A percentile compares a stretch with the other conserved stretches of the same genome.
Evolutionary conservation across 2,329 filamentous ascomycete genomes (phyloP).

Genomic region (Chaetoscypha palmicola): DNA sequence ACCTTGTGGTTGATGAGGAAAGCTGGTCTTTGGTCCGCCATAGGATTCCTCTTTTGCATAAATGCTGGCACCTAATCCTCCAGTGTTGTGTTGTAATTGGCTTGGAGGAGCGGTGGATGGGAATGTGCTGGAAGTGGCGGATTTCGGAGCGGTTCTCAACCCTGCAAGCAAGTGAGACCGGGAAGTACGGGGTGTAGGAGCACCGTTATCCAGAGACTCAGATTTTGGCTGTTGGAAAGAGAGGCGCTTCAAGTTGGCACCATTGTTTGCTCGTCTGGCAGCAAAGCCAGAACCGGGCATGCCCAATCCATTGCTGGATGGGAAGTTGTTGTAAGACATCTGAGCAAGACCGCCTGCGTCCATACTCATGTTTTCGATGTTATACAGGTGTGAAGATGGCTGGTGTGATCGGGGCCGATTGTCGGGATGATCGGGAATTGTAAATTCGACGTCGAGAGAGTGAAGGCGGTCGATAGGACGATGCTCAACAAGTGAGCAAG

Average conservation of each 20-base stretch:
- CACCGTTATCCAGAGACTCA: constrained; percentile 59
- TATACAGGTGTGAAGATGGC: constrained; percentile 18
- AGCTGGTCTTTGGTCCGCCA: constrained; percentile 30
- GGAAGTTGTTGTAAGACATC: constrained; percentile 84
- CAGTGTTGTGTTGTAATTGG: constrained; percentile 37
- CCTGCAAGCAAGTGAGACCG: constrained; percentile 91
- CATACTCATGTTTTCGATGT: constrained; percentile 42
- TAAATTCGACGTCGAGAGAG: constrained; percentile 24
- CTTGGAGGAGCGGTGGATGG: constrained; percentile 57
- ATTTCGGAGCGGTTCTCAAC: constrained; percentile 88
- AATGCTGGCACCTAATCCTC: constrained; percentile 25
- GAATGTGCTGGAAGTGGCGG: constrained; percentile 63
- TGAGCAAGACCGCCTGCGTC: constrained; percentile 99
- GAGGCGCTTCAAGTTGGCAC: constrained; percentile 83
- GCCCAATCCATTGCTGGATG: constrained; percentile 63
- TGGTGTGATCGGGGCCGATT: constrained; percentile 9
- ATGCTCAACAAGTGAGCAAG: constrained; percentile 13
- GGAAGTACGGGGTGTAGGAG: constrained; percentile 83
- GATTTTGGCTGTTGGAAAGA: constrained; percentile 67
- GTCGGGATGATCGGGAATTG: constrained; percentile 3
- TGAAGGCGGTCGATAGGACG: constrained; percentile 21
- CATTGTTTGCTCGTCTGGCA: constrained; percentile 69
- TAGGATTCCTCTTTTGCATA: constrained; percentile 30
- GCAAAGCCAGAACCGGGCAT: constrained; percentile 76
- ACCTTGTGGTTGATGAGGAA: constrained; percentile 27